Evolutionary conservation across 495 filamentous ascomycete genomes (phyloP), one percentile per base, ranked within the genome.

Genomic region (Penicillium paxilli): DNA sequence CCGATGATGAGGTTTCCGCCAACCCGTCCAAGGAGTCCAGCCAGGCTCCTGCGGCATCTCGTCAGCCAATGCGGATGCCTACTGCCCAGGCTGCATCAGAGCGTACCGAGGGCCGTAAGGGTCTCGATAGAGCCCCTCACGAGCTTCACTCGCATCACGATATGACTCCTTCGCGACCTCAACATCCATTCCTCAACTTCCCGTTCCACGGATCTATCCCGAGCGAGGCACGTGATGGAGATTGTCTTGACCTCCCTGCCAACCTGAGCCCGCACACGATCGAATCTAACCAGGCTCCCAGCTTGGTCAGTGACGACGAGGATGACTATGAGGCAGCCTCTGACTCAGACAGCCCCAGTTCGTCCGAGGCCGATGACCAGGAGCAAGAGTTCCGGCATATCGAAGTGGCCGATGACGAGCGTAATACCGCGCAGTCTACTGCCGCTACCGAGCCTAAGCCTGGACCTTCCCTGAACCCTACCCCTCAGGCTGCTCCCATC

Each of bases 301-400:
- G 90, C 37, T 75, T 96, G 49, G 89, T 96, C 57, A 92, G 89
- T 71, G 92, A 96, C 67, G 87, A 92, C 64, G 88, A 84, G 49
- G 86, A 88, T 60, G 89, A 91, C 60, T 86, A 85, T 53, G 81
- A 78, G 45, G 79, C 71, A 8, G 76, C 74, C 4, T 80, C 74
- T 6, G 79, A 77, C 35, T 80, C 76, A 1, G 78, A 81, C 26
- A 76, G 73, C 16, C 68, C 72, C 2, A 67, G 67, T 22, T 72
- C 73, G 1, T 76, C 77, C 1, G 73, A 75, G 23, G 76, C 74
- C 11, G 78, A 67, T 5, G 74, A 76, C 6, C 59, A 73, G 16
- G 76, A 78, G 5, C 68, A 78, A n/a, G 72, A 71, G 7, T 76
- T 79, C 56, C 69, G 79, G 21, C 73, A 80, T 51, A 75, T 83